Evolutionary conservation across 768 basidiomycete species (phyloP), one percentile per base, ranked within the genome.

Genomic region (Mycena filopes): DNA sequence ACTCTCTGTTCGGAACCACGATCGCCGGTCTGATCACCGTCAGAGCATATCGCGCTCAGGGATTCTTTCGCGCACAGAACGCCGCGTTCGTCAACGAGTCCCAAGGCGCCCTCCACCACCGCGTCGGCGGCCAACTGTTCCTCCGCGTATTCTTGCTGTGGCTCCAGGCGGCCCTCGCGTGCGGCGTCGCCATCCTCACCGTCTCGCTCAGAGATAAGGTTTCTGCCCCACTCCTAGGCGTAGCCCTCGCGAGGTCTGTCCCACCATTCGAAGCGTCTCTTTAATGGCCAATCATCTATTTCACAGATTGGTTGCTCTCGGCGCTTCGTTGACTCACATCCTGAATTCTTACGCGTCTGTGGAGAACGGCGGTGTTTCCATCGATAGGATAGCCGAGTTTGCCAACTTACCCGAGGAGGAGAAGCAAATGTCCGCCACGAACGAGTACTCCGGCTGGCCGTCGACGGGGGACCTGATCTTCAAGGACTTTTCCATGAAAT

Each of bases 81-180:
- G 47, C 55, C 29, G 48, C 48, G 20, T 51, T 57, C 23, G 38
- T 63, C 55, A 57, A 63, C 41, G 55, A 41, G 16, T 63, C 62
- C n/a, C 62, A 63, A 51, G 62, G 62, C 20, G 62, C 62, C 25
- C 55, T 63, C 20, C 48, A 63, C 42, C 53, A 57, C 55, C 62
- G 55, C 16, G 16, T 63, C 41, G 25, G 41, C 8, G 62, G 62
- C 33, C 62, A 63, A 45, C 62, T 63, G 8, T 63, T 63, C 45
- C 54, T 55, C n/a, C 54, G 59, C 23, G 50, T 60, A 7, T 60
- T 31, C 46, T 43, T 62, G 51, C 38, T 62, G 33, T 62, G 60
- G 55, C 51, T 63, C 42, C 62, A 63, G 40, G 45, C 55, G 28
- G 57, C 57, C 25, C 55, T 63, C 10, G 62, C 62, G 2, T 63